phyloP scores from a whole-genome alignment of 192 early-diverging fungal species.

The Physocladia obscura region DNA sequence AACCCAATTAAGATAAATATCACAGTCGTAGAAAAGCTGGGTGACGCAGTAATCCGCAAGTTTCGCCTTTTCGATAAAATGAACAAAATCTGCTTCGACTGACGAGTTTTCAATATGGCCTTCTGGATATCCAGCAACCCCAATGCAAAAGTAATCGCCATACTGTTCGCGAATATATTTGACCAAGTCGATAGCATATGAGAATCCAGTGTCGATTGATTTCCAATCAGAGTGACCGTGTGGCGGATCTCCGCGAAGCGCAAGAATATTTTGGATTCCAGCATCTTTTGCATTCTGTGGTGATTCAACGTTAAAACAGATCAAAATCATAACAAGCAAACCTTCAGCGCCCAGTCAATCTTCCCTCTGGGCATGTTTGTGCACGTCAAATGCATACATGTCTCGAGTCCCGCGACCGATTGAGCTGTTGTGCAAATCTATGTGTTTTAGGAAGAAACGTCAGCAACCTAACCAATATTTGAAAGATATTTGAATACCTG shows the following conservation, averaged over 20 bases:
- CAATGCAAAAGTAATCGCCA: slow-evolving; percentile 94
- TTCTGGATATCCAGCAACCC: slow-evolving; percentile 97
- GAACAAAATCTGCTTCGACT: slow-evolving; percentile 72
- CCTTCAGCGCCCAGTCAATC: slow-evolving; percentile 81
- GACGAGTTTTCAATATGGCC: slow-evolving; percentile 78
- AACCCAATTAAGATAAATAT: slow-evolving; percentile 81
- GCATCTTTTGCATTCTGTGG: slow-evolving; percentile 72
- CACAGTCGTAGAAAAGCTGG: slow-evolving; percentile 93
- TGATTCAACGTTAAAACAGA: not conserved
- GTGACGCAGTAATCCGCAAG: slow-evolving; percentile 91
- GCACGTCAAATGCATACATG: slow-evolving; percentile 97
- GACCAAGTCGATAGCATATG: slow-evolving; percentile 86
- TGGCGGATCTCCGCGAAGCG: slow-evolving; percentile 93
- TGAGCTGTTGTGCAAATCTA: slow-evolving; percentile 74
- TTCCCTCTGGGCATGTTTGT: slow-evolving; percentile 92
- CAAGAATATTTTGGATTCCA: slow-evolving; percentile 96
- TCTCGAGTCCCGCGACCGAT: slow-evolving; percentile 91
- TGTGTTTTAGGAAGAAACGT: no score
- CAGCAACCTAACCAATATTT: not conserved
- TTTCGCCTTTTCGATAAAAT: slow-evolving; percentile 86
- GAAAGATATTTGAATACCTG: slow-evolving; percentile 57
- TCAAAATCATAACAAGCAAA: not conserved
- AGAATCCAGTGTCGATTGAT: slow-evolving; percentile 82
- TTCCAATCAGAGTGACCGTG: slow-evolving; percentile 81
- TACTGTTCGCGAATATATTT: slow-evolving; percentile 84